Conservation (phyloP, 1,284 basidiomycete genomes). For the Lignosus rhinocerotis region DNA sequence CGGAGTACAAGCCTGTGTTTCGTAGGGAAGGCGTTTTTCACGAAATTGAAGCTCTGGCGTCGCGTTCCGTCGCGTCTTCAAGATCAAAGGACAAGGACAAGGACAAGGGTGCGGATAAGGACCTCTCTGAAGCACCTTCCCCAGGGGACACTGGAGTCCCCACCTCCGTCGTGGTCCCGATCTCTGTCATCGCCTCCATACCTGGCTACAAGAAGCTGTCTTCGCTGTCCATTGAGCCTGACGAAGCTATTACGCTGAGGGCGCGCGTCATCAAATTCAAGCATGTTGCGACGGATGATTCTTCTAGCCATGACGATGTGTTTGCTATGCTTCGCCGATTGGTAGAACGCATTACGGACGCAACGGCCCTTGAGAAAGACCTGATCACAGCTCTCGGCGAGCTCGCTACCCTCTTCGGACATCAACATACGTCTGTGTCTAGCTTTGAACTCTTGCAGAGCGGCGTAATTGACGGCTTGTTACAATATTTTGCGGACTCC, state of each 20-base stretch:
- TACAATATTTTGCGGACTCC: constrained; percentile 79
- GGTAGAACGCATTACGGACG: constrained; percentile 60
- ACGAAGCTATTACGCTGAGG: constrained; percentile 88
- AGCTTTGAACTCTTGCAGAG: constrained; percentile 96
- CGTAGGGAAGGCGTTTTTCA: constrained; percentile 92
- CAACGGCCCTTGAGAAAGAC: constrained; percentile 62
- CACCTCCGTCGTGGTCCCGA: constrained; percentile 32
- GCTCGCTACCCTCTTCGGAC: constrained; percentile 79
- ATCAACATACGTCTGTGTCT: constrained; percentile 80
- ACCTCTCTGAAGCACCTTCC: constrained; percentile 39
- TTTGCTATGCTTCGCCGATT: constrained; percentile 66
- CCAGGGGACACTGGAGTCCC: constrained; percentile 35
- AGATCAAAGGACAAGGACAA: constrained; percentile 57
- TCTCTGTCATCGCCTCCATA: constrained; percentile 44
- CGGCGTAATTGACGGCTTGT: constrained; percentile 86
- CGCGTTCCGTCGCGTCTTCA: constrained; percentile 55
- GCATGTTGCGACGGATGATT: constrained; percentile 56
- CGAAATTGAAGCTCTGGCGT: constrained; percentile 80
- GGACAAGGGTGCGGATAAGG: constrained; percentile 46
- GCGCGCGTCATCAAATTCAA: constrained; percentile 85
- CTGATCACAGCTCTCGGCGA: constrained; percentile 67
- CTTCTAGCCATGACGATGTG: constrained; percentile 62
- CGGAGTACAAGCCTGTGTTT: constrained; percentile 85
- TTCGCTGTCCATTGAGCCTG: constrained; percentile 71
- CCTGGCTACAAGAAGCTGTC: constrained; percentile 69